These are phyloP conservation scores for Leptographium flavum DNA, from an alignment of 2,329 filamentous ascomycete species.

Conservation along the genomic window DNA sequence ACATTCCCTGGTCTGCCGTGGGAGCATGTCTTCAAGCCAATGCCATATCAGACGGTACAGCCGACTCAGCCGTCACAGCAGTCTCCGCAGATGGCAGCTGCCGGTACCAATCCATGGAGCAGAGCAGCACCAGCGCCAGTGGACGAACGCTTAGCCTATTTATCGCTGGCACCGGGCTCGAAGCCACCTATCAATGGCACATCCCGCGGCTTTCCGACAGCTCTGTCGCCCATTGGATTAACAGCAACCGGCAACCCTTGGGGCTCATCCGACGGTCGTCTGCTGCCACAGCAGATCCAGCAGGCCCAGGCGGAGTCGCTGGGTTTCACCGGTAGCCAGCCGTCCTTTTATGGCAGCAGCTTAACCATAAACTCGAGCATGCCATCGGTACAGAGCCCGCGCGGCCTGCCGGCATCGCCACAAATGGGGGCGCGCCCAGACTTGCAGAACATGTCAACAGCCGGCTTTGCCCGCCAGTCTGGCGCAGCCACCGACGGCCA, in stretches of 20 bases:
- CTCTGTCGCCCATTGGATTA: slow-evolving; percentile 10
- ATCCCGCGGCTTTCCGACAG: slow-evolving; percentile 9
- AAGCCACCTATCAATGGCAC: not conserved
- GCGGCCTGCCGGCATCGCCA: slow-evolving; percentile 12
- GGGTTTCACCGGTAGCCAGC: not conserved
- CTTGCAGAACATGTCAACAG: no score
- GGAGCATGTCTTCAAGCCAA: slow-evolving; percentile 14
- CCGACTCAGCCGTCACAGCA: no score
- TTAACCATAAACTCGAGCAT: slow-evolving; percentile 18
- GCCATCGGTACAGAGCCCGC: slow-evolving; percentile 19
- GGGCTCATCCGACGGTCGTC: not conserved
- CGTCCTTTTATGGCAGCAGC: slow-evolving; percentile 14
- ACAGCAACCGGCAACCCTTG: not conserved
- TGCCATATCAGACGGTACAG: slow-evolving; percentile 1
- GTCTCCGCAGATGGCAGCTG: not conserved
- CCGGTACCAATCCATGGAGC: not conserved
- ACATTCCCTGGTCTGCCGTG: slow-evolving; percentile 32
- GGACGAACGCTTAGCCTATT: not conserved
- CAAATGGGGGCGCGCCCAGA: no score
- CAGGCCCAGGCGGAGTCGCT: slow-evolving; percentile 7
- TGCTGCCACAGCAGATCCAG: slow-evolving; percentile 7
- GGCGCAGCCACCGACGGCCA: not conserved
- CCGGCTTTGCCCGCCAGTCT: not conserved
- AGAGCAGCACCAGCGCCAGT: not conserved
- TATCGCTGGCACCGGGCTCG: not conserved